Evolutionary conservation across 2,329 filamentous ascomycete genomes (phyloP), one percentile per base, ranked within the genome.

Genomic region (Paecilomyces fulvus): DNA sequence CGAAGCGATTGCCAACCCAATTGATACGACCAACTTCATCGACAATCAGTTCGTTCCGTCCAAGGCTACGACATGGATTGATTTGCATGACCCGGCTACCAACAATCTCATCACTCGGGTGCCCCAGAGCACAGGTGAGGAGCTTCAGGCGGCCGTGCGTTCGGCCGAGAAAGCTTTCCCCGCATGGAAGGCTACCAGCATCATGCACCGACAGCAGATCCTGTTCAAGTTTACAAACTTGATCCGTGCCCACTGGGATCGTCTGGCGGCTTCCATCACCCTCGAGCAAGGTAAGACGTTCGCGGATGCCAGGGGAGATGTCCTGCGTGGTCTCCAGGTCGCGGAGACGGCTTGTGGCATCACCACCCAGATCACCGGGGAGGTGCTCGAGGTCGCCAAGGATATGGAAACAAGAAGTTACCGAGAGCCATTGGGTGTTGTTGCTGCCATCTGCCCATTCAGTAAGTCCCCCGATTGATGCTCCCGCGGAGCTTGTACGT

Each of bases 351-450:
- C 83, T 30, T 87, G 84, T 64, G 84, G 83, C 50, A 86, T 87
- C 67, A 85, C 84, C 1, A 84, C 82, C 1, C 84, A 86, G 69
- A 75, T 86, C 66, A 80, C 80, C 8, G 84, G 84, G 33, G 83
- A 86, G 70, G 80, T 87, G n/a, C 75, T 87, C 31, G 83, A 87
- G 71, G 84, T 87, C n/a, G 79, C 71, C 54, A 86, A 86, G 76
- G 84, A 87, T 64, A 87, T 87, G 84, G 84, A 87, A 74, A 87
- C 84, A 6, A 75, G 84, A 59, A 84, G 79, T 60, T 87, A 87
- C 72, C 77, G 80, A 52, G 84, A 87, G 70, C 84, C 84, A 54
- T 70, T 87, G 62, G 84, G 84, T 61, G 80, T 87, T 49, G 81
- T 84, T 43, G 83, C 83, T 30, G 82, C 83, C 58, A 86, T 86